Conservation (phyloP, 2,329 filamentous ascomycete species). For the Pseudogymnoascus sp. region DNA sequence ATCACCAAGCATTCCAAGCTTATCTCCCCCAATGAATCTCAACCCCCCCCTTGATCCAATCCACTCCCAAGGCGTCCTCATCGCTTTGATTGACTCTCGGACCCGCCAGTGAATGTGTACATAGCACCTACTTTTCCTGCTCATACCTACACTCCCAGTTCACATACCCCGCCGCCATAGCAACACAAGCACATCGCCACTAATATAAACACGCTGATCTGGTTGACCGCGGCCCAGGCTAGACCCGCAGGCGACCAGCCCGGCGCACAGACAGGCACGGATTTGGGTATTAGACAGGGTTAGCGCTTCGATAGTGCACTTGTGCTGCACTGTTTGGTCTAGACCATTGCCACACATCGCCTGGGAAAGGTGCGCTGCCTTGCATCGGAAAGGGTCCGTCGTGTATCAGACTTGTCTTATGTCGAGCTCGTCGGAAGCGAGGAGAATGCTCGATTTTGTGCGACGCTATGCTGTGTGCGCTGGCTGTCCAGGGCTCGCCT, state of each 20-base stretch:
- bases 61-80: background rate
- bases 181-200: background rate
- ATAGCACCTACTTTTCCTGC: background rate
- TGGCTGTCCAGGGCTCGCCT: background rate
- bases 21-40: background rate
- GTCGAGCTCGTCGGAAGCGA: background rate
- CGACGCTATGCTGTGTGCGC: slow-evolving; percentile 2
- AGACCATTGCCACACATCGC: background rate
- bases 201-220: background rate
- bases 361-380: background rate
- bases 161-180: background rate
- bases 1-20: background rate
- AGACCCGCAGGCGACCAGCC: background rate
- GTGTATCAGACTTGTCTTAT: background rate
- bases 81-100: background rate
- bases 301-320: background rate
- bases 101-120: background rate
- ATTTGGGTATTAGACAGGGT: background rate
- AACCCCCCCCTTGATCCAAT: background rate
- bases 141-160: background rate
- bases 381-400: background rate
- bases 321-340: background rate
- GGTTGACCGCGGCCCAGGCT: background rate
- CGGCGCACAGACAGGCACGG: background rate
- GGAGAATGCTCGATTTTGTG: background rate